Conservation (phyloP, 352 stramenopile genomes). For the Phytophthora cajani region DNA sequence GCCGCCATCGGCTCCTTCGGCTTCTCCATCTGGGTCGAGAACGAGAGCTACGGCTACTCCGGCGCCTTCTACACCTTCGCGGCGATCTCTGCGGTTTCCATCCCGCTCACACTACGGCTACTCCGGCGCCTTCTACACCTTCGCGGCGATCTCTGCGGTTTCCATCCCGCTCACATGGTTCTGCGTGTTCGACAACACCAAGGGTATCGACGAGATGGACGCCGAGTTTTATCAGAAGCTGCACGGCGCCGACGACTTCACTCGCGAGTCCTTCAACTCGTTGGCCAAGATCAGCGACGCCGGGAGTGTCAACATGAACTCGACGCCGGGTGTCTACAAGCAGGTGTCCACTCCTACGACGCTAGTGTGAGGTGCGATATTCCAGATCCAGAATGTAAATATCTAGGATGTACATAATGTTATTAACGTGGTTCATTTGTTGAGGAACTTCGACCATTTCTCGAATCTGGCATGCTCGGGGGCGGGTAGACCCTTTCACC, state of each 20-base stretch:
- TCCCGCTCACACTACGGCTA: conserved; percentile 59
- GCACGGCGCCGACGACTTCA: conserved; percentile 18
- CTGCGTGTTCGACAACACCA: conserved; percentile 58
- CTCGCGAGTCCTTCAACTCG: conserved; percentile 13
- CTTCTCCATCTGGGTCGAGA: conserved; percentile 57
- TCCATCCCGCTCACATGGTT: conserved; percentile 59
- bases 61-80: conserved; percentile 58
- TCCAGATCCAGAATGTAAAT: conserved; percentile 5
- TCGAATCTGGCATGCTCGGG: too few relatives aligned
- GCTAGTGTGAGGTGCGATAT: conserved; percentile 10
- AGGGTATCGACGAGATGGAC: conserved; percentile 50
- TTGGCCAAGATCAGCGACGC: conserved; percentile 14
- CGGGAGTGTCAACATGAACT: conserved; percentile 2
- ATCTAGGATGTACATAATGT: conserved; percentile 18
- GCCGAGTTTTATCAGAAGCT: conserved; percentile 19
- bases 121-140: conserved; percentile 54
- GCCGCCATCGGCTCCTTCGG: conserved; percentile 65
- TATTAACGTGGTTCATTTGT: neutral
- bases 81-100: conserved; percentile 46
- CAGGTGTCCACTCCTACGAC: conserved; percentile 5
- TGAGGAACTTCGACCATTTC: too few relatives aligned
- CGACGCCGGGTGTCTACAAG: conserved; percentile 12
- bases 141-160: conserved; percentile 42
- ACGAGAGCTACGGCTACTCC: conserved; percentile 50
- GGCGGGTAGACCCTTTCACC: too few relatives aligned